phyloP scores from a whole-genome alignment of 1,284 basidiomycete genomes.

The Baeospora myosura region DNA sequence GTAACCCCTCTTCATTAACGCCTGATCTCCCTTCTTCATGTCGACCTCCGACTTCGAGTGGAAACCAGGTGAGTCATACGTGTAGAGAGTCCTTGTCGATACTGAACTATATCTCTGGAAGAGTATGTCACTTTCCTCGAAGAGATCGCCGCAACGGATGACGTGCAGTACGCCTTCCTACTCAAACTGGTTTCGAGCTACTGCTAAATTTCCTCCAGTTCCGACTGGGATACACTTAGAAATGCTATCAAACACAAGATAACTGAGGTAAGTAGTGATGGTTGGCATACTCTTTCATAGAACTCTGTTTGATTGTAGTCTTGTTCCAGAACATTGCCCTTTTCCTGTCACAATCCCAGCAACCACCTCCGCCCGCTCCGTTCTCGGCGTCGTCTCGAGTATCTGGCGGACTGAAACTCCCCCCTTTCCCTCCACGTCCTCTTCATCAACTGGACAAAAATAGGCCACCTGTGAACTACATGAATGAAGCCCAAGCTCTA shows the following conservation, averaged over 20 bases:
- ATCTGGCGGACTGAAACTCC: conserved; percentile 65
- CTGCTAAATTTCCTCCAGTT: conserved; percentile 35
- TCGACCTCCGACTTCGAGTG: too few species aligned
- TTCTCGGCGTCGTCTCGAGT: conserved; percentile 36
- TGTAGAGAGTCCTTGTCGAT: background rate
- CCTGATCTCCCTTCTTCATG: too few species aligned
- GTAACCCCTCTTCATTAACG: too few species aligned
- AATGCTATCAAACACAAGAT: conserved; percentile 69
- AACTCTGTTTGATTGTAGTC: conserved; percentile 12
- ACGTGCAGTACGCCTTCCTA: conserved; percentile 47
- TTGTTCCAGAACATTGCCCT: conserved; percentile 46
- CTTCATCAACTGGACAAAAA: conserved; percentile 41
- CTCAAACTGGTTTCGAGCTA: conserved; percentile 5
- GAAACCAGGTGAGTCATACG: conserved; percentile 38
- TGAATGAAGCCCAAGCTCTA: conserved; percentile 59
- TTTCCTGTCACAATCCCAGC: conserved; percentile 42
- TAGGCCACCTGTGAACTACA: conserved; percentile 50
- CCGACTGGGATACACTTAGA: conserved; percentile 69
- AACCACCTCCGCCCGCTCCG: conserved; percentile 30
- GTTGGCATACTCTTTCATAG: conserved; percentile 9
- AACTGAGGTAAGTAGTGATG: conserved; percentile 38
- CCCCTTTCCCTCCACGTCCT: conserved; percentile 70
- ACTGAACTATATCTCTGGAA: conserved; percentile 19
- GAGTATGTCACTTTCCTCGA: conserved; percentile 60
- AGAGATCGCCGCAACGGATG: conserved; percentile 63